phyloP scores from a whole-genome alignment of 371 early-diverging fungal genomes.

The Mucor sp. region DNA sequence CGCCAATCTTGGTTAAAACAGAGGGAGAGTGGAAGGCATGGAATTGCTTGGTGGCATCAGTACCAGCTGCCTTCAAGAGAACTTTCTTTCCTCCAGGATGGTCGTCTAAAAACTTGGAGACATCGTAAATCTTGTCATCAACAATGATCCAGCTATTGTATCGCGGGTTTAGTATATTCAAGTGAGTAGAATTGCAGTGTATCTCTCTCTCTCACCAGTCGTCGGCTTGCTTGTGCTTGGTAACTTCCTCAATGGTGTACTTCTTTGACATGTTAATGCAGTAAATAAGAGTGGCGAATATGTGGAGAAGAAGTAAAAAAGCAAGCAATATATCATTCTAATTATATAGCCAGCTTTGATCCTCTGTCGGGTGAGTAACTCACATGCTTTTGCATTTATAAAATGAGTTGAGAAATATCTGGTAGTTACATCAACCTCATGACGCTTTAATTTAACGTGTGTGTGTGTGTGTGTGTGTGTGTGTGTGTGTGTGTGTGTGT shows the following conservation, averaged over 20 bases:
- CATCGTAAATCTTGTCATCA: constrained; percentile 77
- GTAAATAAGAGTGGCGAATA: neutral
- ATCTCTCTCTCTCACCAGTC: constrained; percentile 56
- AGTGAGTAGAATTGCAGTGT: too few relatives aligned
- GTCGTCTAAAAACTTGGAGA: constrained; percentile 74
- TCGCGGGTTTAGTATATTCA: neutral
- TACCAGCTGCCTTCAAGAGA: constrained; percentile 80
- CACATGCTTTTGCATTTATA: constrained; percentile 13
- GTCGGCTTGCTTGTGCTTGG: constrained; percentile 67
- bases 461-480: neutral
- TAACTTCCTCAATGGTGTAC: constrained; percentile 72
- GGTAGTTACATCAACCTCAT: constrained; percentile 7
- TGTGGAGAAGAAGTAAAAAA: neutral
- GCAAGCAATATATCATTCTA: neutral
- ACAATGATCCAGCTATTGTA: constrained; percentile 84
- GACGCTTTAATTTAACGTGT: neutral
- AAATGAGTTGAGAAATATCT: constrained; percentile 1
- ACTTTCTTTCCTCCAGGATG: constrained; percentile 78
- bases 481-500: neutral
- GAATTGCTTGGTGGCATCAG: constrained; percentile 89
- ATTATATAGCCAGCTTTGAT: neutral
- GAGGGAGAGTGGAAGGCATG: constrained; percentile 77
- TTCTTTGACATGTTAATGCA: constrained; percentile 30
- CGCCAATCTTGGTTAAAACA: constrained; percentile 36
- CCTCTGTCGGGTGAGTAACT: constrained; percentile 14